A percentile compares a stretch with the other conserved stretches of the same genome.
Conservation (phyloP, 1,284 basidiomycete genomes). For the Ceratobasidium sp. region DNA sequence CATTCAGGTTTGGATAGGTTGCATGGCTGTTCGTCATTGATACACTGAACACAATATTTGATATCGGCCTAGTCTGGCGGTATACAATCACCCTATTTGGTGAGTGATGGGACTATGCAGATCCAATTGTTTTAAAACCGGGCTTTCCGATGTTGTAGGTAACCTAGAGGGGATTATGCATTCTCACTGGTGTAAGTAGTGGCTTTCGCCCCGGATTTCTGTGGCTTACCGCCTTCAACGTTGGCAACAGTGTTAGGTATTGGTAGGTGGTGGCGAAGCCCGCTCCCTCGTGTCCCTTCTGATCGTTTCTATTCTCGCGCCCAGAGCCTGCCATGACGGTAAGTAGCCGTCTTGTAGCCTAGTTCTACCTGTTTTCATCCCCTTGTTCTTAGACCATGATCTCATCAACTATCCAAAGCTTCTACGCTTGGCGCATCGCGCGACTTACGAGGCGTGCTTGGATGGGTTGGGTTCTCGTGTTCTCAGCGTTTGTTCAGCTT, state of each 20-base stretch:
- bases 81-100: conserved; percentile 41
- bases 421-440: conserved; percentile 44
- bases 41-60: conserved; percentile 31
- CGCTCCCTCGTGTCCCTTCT: neutral
- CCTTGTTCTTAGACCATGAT: conserved; percentile 32
- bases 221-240: neutral
- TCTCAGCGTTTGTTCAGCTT: conserved; percentile 41
- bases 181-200: conserved; percentile 36
- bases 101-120: neutral
- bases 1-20: conserved; percentile 1
- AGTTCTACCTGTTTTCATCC: too few species aligned
- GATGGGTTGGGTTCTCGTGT: conserved; percentile 23
- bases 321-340: conserved; percentile 43
- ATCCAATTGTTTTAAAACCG: neutral
- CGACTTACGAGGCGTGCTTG: conserved; percentile 31
- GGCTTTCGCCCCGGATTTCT: neutral
- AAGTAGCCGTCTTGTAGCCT: neutral
- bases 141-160: neutral
- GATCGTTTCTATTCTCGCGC: neutral
- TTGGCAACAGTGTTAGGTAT: conserved; percentile 34
- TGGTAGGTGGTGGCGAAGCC: neutral
- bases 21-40: conserved; percentile 31
- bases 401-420: conserved; percentile 33
- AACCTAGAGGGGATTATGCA: conserved; percentile 11
- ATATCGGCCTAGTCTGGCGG: conserved; percentile 36